Base-by-base conservation (phyloP, 2,329 filamentous ascomycete genomes). In the Alternaria alternata region DNA sequence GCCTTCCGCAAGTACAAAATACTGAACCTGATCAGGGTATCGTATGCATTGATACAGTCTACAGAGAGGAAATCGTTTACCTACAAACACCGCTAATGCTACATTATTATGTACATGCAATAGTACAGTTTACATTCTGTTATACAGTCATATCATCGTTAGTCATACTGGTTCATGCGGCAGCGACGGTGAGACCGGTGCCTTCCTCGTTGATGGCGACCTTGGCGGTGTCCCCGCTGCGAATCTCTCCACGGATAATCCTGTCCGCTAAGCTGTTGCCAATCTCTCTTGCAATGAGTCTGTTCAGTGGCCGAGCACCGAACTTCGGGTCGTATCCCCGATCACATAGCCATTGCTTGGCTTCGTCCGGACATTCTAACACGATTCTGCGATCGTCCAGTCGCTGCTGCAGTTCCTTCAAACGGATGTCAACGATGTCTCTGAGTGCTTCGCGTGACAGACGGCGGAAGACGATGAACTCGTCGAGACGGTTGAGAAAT, bases 401-500 rank as follows among this genome's bases (percentile, higher is more conserved):
- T 41, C 93, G 88, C 53, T 82, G 81, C 78, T 97, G 94, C 7
- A 98, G 84, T 80, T 98, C 95, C 62, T 85, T 87, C 48, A 98
- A 84, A 32, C 95, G 88, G 65, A 98, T 97, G 73, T 98, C 93
- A 49, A 97, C 93, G 65, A 98, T 98, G 73, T 96, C 94, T 30
- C 93, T 86, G 57, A 98, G 85, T 16, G 94, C 94, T 18, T 85
- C 83, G 30, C 85, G 86, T 1, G 92, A 92, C 2, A 98, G 86
- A 8, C 94, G 88, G 80, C 94, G 94, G 85, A 98, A 98, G 74
- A 98, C 83, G 77, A 98, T 97, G 81, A 98, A 97, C 62, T 96
- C 94, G 79, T 98, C 94, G 64, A 98, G 93, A 20, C 95, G 88
- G 81, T 99, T 98, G 65, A 98, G 86, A 84, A 98, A 99, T 77